Evolutionary conservation across 345 rosid species (phyloP).

Genomic region (Clausena lansium): DNA sequence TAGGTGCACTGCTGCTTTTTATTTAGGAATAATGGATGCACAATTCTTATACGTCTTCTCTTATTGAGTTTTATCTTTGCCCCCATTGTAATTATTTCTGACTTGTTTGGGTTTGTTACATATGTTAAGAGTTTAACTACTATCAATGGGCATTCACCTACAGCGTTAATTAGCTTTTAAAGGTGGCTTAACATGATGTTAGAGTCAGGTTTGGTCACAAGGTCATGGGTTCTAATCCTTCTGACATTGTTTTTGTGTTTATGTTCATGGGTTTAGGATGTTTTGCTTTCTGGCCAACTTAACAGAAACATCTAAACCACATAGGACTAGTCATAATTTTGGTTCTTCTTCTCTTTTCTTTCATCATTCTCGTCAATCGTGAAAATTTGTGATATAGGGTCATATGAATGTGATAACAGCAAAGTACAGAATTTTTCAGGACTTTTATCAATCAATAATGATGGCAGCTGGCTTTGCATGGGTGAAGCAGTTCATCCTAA

Average conservation of each 20-base stretch:
- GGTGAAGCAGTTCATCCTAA: conserved; percentile 47
- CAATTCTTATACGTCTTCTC: too few species aligned
- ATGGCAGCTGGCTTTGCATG: conserved; percentile 79
- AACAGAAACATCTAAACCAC: neutral
- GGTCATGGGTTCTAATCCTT: too few species aligned
- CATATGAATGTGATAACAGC: neutral
- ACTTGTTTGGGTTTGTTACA: neutral
- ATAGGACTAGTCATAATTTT: neutral
- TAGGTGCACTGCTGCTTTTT: too few species aligned
- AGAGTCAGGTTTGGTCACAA: neutral
- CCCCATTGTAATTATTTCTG: too few species aligned
- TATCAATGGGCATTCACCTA: too few species aligned
- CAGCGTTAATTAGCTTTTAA: neutral
- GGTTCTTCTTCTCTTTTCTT: too few species aligned
- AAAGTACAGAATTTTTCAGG: conserved; percentile 65
- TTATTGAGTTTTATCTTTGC: too few species aligned
- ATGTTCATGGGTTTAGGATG: neutral
- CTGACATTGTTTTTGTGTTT: neutral
- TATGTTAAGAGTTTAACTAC: too few species aligned
- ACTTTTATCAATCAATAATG: conserved; percentile 49
- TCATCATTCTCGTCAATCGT: neutral
- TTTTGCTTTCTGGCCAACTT: neutral
- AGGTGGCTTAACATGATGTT: neutral
- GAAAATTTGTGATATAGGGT: neutral
- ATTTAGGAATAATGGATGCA: too few species aligned